phyloP scores from a whole-genome alignment of 192 early-diverging fungal species.

The Gorgonomyces haynaldii region DNA sequence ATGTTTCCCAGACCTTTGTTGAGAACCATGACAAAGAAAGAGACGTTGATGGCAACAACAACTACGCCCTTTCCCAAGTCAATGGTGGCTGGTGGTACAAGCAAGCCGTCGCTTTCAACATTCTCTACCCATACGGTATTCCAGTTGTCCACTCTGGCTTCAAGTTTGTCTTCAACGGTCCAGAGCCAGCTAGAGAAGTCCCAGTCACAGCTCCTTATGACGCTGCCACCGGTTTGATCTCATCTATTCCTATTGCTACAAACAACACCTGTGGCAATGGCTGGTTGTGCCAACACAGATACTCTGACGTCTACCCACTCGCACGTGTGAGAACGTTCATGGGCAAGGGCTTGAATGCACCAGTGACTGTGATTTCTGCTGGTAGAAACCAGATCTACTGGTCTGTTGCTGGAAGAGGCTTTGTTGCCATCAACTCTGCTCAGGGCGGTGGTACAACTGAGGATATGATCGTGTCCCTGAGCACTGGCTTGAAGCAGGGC shows the following conservation, averaged over 20 bases:
- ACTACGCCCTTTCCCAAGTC: slow-evolving; percentile 2
- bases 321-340: not conserved
- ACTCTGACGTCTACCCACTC: slow-evolving; percentile 3
- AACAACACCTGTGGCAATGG: not conserved
- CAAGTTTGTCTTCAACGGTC: not conserved
- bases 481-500: not conserved
- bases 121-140: slow-evolving; percentile 6
- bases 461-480: too few relatives aligned
- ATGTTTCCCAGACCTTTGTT: not conserved
- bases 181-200: not conserved
- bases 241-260: too few relatives aligned
- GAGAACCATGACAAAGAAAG: slow-evolving; percentile 9
- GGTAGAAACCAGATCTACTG: slow-evolving; percentile 7
- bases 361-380: not conserved
- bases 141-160: slow-evolving; percentile 7
- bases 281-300: slow-evolving; percentile 4
- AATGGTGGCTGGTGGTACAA: slow-evolving; percentile 3
- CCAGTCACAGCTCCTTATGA: not conserved
- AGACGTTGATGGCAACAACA: not conserved
- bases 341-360: not conserved
- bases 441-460: not conserved
- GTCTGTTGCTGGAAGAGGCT: slow-evolving; percentile 1
- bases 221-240: not conserved
- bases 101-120: slow-evolving; percentile 6
- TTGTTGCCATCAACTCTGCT: slow-evolving; percentile 8